Conservation (phyloP, 2,329 filamentous ascomycete genomes). For the Sarocladium strictum region DNA sequence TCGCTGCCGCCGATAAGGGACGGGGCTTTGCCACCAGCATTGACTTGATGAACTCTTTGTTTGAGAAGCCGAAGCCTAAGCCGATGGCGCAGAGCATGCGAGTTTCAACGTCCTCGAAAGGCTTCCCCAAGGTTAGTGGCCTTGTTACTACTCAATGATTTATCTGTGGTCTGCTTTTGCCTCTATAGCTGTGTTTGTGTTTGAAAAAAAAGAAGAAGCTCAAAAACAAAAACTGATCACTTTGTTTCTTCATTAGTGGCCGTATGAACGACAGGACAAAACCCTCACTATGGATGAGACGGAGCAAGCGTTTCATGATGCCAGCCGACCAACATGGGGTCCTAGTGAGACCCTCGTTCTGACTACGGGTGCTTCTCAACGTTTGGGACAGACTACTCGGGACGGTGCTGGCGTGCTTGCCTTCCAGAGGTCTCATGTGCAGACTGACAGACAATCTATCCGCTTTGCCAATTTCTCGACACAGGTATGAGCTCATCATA, state of each 20-base stretch:
- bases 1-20: conserved; percentile 35
- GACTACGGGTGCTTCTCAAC: conserved; percentile 14
- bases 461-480: conserved; percentile 58
- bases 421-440: conserved; percentile 40
- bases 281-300: conserved; percentile 56
- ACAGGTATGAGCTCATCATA: conserved; percentile 23
- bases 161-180: conserved; percentile 1
- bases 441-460: conserved; percentile 59
- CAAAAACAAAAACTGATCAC: conserved; percentile 29
- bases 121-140: conserved; percentile 84
- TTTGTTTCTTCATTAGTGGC: conserved; percentile 60
- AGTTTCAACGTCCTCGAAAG: conserved; percentile 46
- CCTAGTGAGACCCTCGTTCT: conserved; percentile 68
- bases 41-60: conserved; percentile 93
- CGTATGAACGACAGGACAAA: conserved; percentile 75
- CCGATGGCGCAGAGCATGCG: conserved; percentile 47
- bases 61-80: conserved; percentile 66
- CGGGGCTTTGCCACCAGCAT: conserved; percentile 80
- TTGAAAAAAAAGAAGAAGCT: conserved; percentile 36
- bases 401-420: conserved; percentile 18
- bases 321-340: conserved; percentile 75
- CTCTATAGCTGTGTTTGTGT: conserved; percentile 27
- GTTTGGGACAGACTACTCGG: background rate
- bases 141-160: conserved; percentile 28
- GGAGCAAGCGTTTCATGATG: conserved; percentile 65